Base-by-base conservation (phyloP, 192 early-diverging fungal genomes). In the Linnemannia schmuckeri region DNA sequence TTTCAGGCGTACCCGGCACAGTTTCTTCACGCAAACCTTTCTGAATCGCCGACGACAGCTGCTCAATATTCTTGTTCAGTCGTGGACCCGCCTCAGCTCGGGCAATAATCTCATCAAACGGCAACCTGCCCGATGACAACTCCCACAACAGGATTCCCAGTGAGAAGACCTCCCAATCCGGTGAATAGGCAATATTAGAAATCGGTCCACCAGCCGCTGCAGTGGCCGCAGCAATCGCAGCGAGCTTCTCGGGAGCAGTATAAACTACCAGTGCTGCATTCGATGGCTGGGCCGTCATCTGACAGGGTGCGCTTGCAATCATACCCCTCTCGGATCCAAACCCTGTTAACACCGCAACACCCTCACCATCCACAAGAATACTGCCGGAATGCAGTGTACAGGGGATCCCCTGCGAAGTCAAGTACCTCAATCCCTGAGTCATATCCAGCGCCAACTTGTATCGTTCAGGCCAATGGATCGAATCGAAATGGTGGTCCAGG, bases 11-110 rank as follows among this genome's bases (percentile, higher is more conserved):
- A n/a, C 76, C 81, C 2, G 68, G 46, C 17, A 87, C 44, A 17
- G 82, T 74, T 1, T 73, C 72, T 15, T 88, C 87, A 24, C 87
- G 83, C 47, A 74, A 38, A 15, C 89, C 89, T 70, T 87, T 82
- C 12, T 77, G 71, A 63, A 83, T 87, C 6, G 72, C 77, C 1
- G 75, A 77, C 12, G 80, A 76, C 8, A 88, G 40, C 22, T 87
- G 85, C 72, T 87, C 85, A 76, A 87, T 87, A 47, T 75, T 87
- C 79, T 87, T 87, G 46, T 47, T 68, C 6, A 87, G 85, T 30
- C 85, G 72, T 17, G 85, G 79, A 18, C 85, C 85, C 52, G 85
- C 71, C 66, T 87, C 85, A 17, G 85, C 85, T 7, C 85, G 75
- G n/a, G 79, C 33, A 37, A 87, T 78, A 38, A 87, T 87, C 70